Base-by-base conservation (phyloP, 2,329 filamentous ascomycete genomes). In the Hypoxylon sp. region DNA sequence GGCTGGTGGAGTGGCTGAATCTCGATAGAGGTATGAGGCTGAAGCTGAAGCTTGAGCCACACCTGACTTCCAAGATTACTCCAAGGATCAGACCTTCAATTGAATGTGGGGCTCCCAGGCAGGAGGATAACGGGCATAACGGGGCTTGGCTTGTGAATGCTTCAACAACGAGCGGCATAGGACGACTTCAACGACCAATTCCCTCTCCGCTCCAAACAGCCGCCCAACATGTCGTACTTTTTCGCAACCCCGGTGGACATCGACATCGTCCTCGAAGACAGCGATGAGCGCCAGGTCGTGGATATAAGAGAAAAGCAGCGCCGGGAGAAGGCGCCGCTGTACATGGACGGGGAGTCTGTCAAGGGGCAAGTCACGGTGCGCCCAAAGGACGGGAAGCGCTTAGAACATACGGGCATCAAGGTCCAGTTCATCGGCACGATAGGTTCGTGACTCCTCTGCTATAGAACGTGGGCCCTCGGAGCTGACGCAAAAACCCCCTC, bases 381-480 rank as follows among this genome's bases (percentile, higher is more conserved):
- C 72, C 96, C 96, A 51, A 99, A 99, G 81, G 96, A 99, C 85
- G 96, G 96, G 77, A 98, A 98, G 85, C 89, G 96, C 67, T 85
- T 99, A 76, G 96, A 99, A 81, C 96, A 99, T 80, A 98, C 94
- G 9, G 96, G 96, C 73, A 97, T 99, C 86, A 99, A 99, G 82
- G 95, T 99, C 74, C 96, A 99, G 79, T 99, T 99, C 83, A 97
- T 99, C 75, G 96, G 96, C 78, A 96, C 94, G 68, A 99, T 99
- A 84, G 93, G 93, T 96, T 83, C 68, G 81, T 78, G 12, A 7
- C 11, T 14, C 9, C n/a, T 18, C 14, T 4, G 3, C n/a, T 11
- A 9, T 14, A 8, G 40, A 18, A 40, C 28, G 22, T 0, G 24
- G 28, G 20, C 56, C n/a, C 14, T 6, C 5, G 16, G 26, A 40